A percentile compares a stretch with the other conserved stretches of the same genome.
Evolutionary conservation across 2,329 filamentous ascomycete genomes (phyloP).

Genomic region (Talaromyces sp.): DNA sequence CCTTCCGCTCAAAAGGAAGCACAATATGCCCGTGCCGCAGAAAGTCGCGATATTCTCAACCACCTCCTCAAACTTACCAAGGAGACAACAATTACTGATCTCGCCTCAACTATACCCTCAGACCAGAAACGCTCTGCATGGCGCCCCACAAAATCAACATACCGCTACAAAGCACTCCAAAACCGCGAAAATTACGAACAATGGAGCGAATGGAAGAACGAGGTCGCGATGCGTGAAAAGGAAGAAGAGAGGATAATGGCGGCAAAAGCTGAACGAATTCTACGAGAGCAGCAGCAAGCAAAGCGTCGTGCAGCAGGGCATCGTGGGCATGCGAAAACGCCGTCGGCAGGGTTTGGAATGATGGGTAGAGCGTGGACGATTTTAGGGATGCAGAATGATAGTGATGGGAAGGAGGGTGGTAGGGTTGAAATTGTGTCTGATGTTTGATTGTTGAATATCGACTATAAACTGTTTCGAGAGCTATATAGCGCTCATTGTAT

Average conservation of each 20-base stretch:
- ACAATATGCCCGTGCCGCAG: conserved; percentile 34
- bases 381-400: conserved; percentile 36
- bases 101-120: conserved; percentile 34
- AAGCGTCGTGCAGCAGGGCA: conserved; percentile 22
- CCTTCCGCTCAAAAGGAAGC: conserved; percentile 30
- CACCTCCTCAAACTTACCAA: conserved; percentile 44
- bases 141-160: conserved; percentile 42
- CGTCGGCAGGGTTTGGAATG: conserved; percentile 34
- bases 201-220: conserved; percentile 45
- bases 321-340: conserved; percentile 21
- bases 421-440: conserved; percentile 18
- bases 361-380: conserved; percentile 43
- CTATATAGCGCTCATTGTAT: background rate
- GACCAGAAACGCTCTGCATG: conserved; percentile 32
- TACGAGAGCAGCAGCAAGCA: conserved; percentile 27
- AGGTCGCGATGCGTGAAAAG: conserved; percentile 37
- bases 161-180: conserved; percentile 42
- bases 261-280: conserved; percentile 31
- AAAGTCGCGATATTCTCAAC: conserved; percentile 42
- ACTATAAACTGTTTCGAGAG: background rate
- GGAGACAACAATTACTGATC: conserved; percentile 37
- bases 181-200: conserved; percentile 47
- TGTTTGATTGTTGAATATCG: background rate
- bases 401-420: conserved; percentile 24
- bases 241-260: conserved; percentile 36